Percentiles rank a stretch among this genome's conserved stretches.
Conservation (phyloP, 257 asterid species). For the Verbena officinalis region DNA sequence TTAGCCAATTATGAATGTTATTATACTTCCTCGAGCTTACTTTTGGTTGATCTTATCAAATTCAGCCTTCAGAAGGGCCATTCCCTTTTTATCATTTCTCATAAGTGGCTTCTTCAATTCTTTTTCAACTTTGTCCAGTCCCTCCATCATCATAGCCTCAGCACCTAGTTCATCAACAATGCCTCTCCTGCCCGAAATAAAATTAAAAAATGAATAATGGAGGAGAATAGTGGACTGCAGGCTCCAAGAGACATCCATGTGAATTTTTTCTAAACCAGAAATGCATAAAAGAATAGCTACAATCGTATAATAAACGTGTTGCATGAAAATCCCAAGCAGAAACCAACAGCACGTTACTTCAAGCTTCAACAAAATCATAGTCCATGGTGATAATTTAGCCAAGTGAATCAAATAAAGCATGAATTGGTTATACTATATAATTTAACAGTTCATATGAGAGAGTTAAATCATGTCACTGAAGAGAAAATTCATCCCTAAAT, state of each 20-base stretch:
- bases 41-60: conserved; percentile 90
- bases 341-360: background rate
- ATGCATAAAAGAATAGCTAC: conserved; percentile 3
- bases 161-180: conserved; percentile 77
- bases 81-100: conserved; percentile 92
- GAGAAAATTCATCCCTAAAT: conserved; percentile 17
- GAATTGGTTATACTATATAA: background rate
- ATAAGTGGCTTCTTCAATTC: conserved; percentile 81
- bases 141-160: conserved; percentile 83
- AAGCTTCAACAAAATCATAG: conserved; percentile 19
- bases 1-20: conserved; percentile 13
- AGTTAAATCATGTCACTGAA: background rate
- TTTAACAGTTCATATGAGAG: background rate
- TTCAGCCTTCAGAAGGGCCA: conserved; percentile 75
- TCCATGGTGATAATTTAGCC: conserved; percentile 4
- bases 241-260: conserved; percentile 6
- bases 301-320: background rate
- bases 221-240: conserved; percentile 16
- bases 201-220: conserved; percentile 11
- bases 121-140: conserved; percentile 86
- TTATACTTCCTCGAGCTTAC: conserved; percentile 48
- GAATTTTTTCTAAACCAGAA: background rate
- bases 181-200: conserved; percentile 70
- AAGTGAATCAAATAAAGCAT: conserved; percentile 7
- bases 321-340: conserved; percentile 8